Base-by-base conservation (phyloP, 2,329 filamentous ascomycete genomes). In the Hypoxylon sp. region DNA sequence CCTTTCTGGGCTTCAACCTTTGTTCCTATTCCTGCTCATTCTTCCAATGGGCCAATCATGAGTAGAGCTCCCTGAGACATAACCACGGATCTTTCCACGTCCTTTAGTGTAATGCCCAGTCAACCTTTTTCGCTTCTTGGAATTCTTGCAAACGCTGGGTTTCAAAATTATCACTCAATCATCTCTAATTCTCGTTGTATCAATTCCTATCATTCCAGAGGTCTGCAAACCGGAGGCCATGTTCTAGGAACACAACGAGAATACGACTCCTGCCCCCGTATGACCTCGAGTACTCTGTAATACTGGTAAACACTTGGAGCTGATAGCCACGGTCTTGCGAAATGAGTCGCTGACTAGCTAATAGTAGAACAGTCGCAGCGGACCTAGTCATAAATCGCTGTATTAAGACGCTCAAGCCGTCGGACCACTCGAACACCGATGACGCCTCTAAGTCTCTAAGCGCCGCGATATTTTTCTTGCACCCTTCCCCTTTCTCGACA, bases 401-500 rank as follows among this genome's bases (percentile, higher is more conserved):
- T 53, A 29, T 31, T 71, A 72, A 72, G 70, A 71, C 68, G 66
- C 63, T 67, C 69, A 64, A 70, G 68, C 66, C 68, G 48, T 39
- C 59, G 50, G 47, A 31, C 35, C 35, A 54, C 56, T 19, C 55
- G 24, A 65, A 59, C 31, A 44, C 57, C 51, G 37, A 71, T 69
- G 66, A 70, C 63, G 54, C 52, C 60, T 59, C 44, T 52, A 47
- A 29, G 59, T 42, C 56, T 57, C 44, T 71, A 48, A 65, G 52
- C 44, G 53, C 53, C 60, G 24, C 35, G 44, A 60, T 48, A 22
- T 22, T 22, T 22, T 55, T n/a, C 60, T 57, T 63, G n/a, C 35
- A 54, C 37, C 39, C 24, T 37, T 22, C 17, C 42, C 37, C 33
- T 19, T 51, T 65, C 56, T 67, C 63, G 50, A 57, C 53, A 47